A percentile compares a stretch with the other conserved stretches of the same genome.
Conservation (phyloP, 1,284 basidiomycete genomes). For the Blastosporella zonata region DNA sequence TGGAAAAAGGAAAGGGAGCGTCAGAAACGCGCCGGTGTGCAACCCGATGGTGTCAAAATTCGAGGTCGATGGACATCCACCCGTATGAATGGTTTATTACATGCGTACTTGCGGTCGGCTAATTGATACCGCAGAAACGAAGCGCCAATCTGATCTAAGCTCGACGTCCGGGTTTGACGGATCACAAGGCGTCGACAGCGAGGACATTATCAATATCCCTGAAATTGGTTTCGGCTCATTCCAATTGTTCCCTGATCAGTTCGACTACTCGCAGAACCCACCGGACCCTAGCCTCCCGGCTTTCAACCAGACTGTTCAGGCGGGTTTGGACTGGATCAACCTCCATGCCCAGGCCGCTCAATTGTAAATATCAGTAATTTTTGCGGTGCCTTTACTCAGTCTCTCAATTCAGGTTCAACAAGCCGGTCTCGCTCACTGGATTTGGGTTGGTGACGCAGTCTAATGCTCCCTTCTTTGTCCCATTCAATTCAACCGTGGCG, state of each 20-base stretch:
- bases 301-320: slow-evolving; percentile 51
- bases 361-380: slow-evolving; percentile 35
- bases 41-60: slow-evolving; percentile 44
- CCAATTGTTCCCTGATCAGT: slow-evolving; percentile 68
- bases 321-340: slow-evolving; percentile 54
- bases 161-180: slow-evolving; percentile 51
- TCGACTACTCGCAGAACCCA: slow-evolving; percentile 37
- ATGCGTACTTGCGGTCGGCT: slow-evolving; percentile 7
- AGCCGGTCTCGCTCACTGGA: slow-evolving; percentile 51
- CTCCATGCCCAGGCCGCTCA: slow-evolving; percentile 41
- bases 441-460: slow-evolving; percentile 63
- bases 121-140: slow-evolving; percentile 34
- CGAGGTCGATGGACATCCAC: slow-evolving; percentile 61
- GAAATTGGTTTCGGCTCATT: slow-evolving; percentile 56
- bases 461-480: slow-evolving; percentile 51
- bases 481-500: slow-evolving; percentile 52
- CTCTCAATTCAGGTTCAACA: slow-evolving; percentile 41
- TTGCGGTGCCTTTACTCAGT: slow-evolving; percentile 1
- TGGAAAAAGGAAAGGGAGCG: slow-evolving; percentile 35
- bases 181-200: slow-evolving; percentile 60
- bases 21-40: slow-evolving; percentile 24
- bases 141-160: slow-evolving; percentile 39
- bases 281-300: slow-evolving; percentile 42
- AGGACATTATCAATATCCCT: slow-evolving; percentile 59
- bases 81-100: slow-evolving; percentile 33